These are phyloP conservation scores for Leptographium radiaticola DNA, from an alignment of 2,329 filamentous ascomycete species.

Conservation along the genomic window DNA sequence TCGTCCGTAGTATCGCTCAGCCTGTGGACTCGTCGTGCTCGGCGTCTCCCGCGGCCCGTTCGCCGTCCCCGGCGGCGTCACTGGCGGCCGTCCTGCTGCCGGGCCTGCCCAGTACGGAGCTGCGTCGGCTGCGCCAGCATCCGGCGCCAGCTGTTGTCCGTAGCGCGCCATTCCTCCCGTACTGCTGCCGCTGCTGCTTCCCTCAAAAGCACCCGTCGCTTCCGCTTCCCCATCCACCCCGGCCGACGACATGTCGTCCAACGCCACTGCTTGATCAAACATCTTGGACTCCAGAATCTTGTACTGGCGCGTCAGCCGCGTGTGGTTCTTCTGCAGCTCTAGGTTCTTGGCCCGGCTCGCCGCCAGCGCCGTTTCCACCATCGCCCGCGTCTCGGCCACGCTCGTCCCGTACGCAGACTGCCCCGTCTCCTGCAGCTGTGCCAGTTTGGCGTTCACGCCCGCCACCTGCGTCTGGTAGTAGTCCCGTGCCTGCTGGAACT, in stretches of 20 bases:
- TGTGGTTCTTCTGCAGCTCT: conserved; percentile 39
- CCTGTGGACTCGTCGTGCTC: conserved; percentile 24
- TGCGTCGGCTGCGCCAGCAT: conserved; percentile 26
- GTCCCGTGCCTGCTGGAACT: conserved; percentile 28
- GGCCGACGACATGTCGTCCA: conserved; percentile 3
- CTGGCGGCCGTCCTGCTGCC: conserved; percentile 16
- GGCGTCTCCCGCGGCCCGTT: conserved; percentile 8
- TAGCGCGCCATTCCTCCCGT: background rate
- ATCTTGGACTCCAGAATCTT: conserved; percentile 31
- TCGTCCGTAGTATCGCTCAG: conserved; percentile 30
- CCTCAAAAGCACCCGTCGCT: conserved; percentile 21
- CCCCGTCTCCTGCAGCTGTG: conserved; percentile 20
- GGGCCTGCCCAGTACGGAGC: conserved; percentile 17
- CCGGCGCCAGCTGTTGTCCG: conserved; percentile 29
- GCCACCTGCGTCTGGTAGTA: conserved; percentile 35
- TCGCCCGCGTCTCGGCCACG: conserved; percentile 20
- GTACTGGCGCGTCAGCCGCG: conserved; percentile 36
- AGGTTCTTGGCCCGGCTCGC: conserved; percentile 40
- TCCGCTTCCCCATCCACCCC: conserved; percentile 22
- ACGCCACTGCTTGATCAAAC: conserved; percentile 4
- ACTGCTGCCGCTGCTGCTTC: conserved; percentile 14
- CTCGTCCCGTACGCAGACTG: conserved; percentile 5
- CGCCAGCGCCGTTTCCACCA: conserved; percentile 31
- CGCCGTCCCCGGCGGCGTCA: background rate
- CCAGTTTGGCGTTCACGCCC: conserved; percentile 32